Percentiles rank a stretch among this genome's conserved stretches.
These are phyloP conservation scores for Phytophthora cryptogea DNA, from an alignment of 352 stramenopile species.

Conservation along the genomic window DNA sequence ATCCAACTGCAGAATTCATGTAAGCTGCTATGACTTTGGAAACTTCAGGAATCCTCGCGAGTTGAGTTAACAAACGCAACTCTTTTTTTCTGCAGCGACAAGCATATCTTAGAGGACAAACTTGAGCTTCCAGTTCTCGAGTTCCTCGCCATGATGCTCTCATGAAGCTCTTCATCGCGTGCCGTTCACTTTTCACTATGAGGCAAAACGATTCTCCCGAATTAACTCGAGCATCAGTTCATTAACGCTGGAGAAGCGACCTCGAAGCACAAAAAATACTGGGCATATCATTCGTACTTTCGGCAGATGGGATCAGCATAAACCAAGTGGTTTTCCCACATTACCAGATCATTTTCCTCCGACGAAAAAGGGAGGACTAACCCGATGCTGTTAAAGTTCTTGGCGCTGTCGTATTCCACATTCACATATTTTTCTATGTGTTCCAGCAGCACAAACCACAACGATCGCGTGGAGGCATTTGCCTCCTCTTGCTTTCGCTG, in stretches of 20 bases:
- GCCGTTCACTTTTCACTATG: not conserved
- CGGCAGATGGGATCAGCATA: constrained; percentile 86
- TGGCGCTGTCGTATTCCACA: constrained; percentile 77
- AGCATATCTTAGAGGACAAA: constrained; percentile 51
- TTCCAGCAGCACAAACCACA: constrained; percentile 74
- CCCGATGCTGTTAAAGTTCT: constrained; percentile 88
- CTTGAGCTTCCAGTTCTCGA: constrained; percentile 57
- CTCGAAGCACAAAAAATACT: not conserved
- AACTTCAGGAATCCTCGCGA: not conserved
- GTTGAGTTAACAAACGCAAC: not conserved
- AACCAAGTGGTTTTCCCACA: constrained; percentile 83
- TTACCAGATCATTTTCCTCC: constrained; percentile 81
- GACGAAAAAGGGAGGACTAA: constrained; percentile 80
- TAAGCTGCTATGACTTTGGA: constrained; percentile 11
- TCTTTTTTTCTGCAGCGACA: constrained; percentile 35
- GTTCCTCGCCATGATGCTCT: constrained; percentile 70
- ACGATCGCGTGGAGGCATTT: constrained; percentile 59
- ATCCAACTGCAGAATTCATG: constrained; percentile 32
- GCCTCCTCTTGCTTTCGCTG: constrained; percentile 73
- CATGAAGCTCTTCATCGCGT: constrained; percentile 24
- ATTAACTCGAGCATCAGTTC: constrained; percentile 4
- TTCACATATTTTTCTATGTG: constrained; percentile 78
- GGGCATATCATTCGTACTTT: constrained; percentile 69
- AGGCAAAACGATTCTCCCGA: not conserved
- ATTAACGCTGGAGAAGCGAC: not conserved